These are phyloP conservation scores for Trichodelitschia bisporula DNA, from an alignment of 495 filamentous ascomycete species.

Conservation along the genomic window DNA sequence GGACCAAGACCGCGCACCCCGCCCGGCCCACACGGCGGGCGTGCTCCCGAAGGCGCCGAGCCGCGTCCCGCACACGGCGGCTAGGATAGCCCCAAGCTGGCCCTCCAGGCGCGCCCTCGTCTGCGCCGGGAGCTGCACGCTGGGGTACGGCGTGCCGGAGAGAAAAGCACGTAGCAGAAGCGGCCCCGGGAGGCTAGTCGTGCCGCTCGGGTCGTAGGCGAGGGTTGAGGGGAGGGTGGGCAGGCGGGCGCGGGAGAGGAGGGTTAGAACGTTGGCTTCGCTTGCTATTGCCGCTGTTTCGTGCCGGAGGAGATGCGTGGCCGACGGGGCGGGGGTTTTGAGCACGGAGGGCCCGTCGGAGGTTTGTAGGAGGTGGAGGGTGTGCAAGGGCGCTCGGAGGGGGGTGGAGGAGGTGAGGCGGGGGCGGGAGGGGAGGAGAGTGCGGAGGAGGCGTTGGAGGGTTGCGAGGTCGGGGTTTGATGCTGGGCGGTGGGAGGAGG, in stretches of 20 bases:
- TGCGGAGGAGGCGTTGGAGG: too few relatives aligned
- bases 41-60: slow-evolving; percentile 22
- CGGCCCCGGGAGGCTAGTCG: slow-evolving; percentile 21
- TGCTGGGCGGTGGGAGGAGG: too few relatives aligned
- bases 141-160: not conserved
- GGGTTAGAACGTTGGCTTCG: slow-evolving; percentile 27
- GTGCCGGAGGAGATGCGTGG: slow-evolving; percentile 28
- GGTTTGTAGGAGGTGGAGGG: slow-evolving; percentile 25
- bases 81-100: slow-evolving; percentile 17
- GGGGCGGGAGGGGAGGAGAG: too few relatives aligned
- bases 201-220: slow-evolving; percentile 12
- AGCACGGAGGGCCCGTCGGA: slow-evolving; percentile 30
- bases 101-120: slow-evolving; percentile 17
- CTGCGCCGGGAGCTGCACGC: not conserved
- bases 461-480: too few relatives aligned
- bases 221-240: slow-evolving; percentile 3
- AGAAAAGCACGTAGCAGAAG: slow-evolving; percentile 9
- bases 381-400: slow-evolving; percentile 25
- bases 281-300: slow-evolving; percentile 29
- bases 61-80: slow-evolving; percentile 8
- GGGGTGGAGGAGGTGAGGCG: too few relatives aligned
- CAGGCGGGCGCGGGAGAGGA: too few relatives aligned
- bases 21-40: slow-evolving; percentile 19
- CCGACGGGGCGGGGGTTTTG: slow-evolving; percentile 25
- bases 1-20: slow-evolving; percentile 24